Percentiles rank a stretch among this genome's conserved stretches.
Conservation (phyloP, 2,329 filamentous ascomycete species). For the Pseudonectria buxi region DNA sequence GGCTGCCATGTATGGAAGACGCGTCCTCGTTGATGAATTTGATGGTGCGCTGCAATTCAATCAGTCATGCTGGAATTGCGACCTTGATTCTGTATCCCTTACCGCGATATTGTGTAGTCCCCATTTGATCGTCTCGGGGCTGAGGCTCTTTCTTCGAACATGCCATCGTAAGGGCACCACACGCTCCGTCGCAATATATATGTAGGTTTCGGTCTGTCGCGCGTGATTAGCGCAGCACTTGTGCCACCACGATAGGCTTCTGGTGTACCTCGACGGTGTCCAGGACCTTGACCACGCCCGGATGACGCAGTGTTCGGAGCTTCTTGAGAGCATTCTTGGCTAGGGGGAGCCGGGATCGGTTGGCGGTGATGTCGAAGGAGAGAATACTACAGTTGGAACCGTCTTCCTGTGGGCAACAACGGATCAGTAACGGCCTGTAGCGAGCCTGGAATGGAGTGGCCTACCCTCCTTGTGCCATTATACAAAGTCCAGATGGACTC, state of each 20-base stretch:
- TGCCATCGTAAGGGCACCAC: slow-evolving; percentile 85
- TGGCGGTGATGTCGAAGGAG: slow-evolving; percentile 80
- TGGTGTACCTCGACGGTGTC: slow-evolving; percentile 80
- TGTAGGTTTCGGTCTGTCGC: slow-evolving; percentile 76
- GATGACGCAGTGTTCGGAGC: slow-evolving; percentile 84
- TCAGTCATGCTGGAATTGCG: slow-evolving; percentile 12
- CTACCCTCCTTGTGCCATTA: slow-evolving; percentile 85
- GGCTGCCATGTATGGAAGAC: slow-evolving; percentile 79
- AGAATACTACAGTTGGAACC: slow-evolving; percentile 93
- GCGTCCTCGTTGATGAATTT: slow-evolving; percentile 97
- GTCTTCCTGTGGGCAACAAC: slow-evolving; percentile 67
- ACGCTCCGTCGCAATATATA: slow-evolving; percentile 93
- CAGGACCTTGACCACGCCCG: slow-evolving; percentile 86
- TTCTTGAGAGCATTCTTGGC: slow-evolving; percentile 94
- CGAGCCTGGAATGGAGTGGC: slow-evolving; percentile 11
- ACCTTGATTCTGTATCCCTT: slow-evolving; percentile 19
- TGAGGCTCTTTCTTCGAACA: slow-evolving; percentile 78
- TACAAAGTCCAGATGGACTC: slow-evolving; percentile 95
- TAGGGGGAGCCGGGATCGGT: slow-evolving; percentile 74
- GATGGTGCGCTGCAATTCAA: slow-evolving; percentile 62
- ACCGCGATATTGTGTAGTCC: slow-evolving; percentile 81
- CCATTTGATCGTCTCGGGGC: slow-evolving; percentile 94
- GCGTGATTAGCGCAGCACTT: slow-evolving; percentile 15
- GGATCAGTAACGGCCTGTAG: neutral
- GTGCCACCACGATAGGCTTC: slow-evolving; percentile 1